These are phyloP conservation scores for Leishmania tarentolae DNA, from an alignment of 208 protist species.

Conservation along the genomic window DNA sequence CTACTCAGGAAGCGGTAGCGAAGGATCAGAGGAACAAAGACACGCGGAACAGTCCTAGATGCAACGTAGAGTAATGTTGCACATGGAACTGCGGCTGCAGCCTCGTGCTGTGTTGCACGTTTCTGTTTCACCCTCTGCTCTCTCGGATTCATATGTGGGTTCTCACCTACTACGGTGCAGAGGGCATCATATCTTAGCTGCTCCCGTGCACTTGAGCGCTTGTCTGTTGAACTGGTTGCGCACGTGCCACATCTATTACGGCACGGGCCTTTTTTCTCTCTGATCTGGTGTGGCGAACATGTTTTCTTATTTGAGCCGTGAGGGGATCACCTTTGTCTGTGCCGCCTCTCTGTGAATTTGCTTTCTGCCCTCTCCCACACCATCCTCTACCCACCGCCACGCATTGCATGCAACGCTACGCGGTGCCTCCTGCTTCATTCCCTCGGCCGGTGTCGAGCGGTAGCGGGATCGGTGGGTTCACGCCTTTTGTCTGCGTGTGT, in stretches of 20 bases:
- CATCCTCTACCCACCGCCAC: neutral
- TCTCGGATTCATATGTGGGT: neutral
- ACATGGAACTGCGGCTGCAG: neutral
- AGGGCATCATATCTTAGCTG: neutral
- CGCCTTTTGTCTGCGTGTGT: neutral
- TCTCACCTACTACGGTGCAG: neutral
- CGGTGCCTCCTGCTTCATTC: neutral
- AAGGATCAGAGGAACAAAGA: slow-evolving; percentile 8
- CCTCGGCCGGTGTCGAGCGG: neutral
- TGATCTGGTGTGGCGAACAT: neutral
- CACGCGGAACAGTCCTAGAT: neutral
- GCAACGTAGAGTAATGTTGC: neutral
- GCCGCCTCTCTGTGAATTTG: neutral
- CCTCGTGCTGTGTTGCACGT: neutral
- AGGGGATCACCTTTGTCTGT: neutral
- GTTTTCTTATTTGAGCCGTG: neutral
- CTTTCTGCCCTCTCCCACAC: neutral
- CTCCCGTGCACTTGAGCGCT: neutral
- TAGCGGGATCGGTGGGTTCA: neutral
- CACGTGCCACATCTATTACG: neutral
- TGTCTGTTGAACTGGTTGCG: neutral
- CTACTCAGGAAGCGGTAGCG: slow-evolving; percentile 20
- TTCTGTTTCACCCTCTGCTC: neutral
- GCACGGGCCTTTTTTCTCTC: neutral
- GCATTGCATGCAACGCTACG: neutral